Percentiles rank a stretch among this genome's conserved stretches.
These are phyloP conservation scores for Oropetium thomaeum DNA, from an alignment of 176 grass and related monocot genomes.

Conservation along the genomic window DNA sequence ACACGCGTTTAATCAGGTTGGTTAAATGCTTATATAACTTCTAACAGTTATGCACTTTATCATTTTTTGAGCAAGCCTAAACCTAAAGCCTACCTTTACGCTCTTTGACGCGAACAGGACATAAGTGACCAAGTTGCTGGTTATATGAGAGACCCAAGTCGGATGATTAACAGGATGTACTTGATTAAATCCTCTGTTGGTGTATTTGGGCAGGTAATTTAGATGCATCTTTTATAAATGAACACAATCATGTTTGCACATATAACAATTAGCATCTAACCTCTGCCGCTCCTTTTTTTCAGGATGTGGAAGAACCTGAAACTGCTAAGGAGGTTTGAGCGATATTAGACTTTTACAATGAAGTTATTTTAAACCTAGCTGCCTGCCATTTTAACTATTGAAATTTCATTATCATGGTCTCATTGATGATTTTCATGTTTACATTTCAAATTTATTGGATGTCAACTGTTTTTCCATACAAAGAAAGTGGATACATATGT, in stretches of 20 bases:
- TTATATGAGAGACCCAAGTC: conserved; percentile 95
- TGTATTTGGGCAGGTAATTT: conserved; percentile 73
- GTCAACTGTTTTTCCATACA: background rate
- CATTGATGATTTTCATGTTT: background rate
- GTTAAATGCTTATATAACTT: conserved; percentile 20
- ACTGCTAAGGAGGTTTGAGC: conserved; percentile 56
- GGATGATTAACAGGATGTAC: conserved; percentile 89
- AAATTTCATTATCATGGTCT: background rate
- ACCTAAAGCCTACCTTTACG: conserved; percentile 6
- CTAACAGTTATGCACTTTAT: conserved; percentile 11
- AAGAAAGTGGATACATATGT: background rate
- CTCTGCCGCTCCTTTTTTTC: conserved; percentile 35
- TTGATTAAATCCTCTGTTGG: conserved; percentile 54
- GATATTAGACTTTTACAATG: conserved; percentile 20
- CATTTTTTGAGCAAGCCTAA: background rate
- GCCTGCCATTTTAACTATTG: background rate
- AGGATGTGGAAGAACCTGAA: conserved; percentile 37
- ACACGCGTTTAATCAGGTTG: conserved; percentile 90
- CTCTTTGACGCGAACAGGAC: conserved; percentile 46
- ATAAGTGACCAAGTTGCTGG: conserved; percentile 84
- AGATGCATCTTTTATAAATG: conserved; percentile 15
- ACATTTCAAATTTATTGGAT: background rate
- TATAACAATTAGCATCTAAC: background rate
- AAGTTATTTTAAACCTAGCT: conserved; percentile 6
- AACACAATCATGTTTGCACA: background rate